phyloP scores from a whole-genome alignment of 2,329 filamentous ascomycete species.

The Rachicladosporium sp. region DNA sequence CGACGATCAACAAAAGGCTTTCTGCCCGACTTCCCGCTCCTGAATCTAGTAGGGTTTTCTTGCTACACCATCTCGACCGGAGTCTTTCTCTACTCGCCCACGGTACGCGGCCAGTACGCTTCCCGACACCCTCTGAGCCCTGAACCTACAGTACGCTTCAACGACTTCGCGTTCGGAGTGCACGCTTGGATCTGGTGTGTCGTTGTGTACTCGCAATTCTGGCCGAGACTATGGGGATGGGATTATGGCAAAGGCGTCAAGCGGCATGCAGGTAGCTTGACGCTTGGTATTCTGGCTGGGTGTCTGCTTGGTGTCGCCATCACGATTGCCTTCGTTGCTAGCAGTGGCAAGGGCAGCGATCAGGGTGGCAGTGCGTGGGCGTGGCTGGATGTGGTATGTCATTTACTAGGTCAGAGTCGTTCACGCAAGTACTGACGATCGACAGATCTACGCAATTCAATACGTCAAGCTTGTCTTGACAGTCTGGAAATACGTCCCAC shows the following conservation, averaged over 20 bases:
- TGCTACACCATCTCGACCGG: slow-evolving; percentile 53
- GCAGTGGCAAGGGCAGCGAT: slow-evolving; percentile 28
- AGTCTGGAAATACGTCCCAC: slow-evolving; percentile 84
- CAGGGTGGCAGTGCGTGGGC: slow-evolving; percentile 42
- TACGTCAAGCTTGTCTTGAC: slow-evolving; percentile 86
- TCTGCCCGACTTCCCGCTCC: slow-evolving; percentile 76
- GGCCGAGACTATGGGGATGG: slow-evolving; percentile 63
- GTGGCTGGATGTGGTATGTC: slow-evolving; percentile 51
- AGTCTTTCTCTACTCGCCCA: slow-evolving; percentile 65
- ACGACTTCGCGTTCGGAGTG: slow-evolving; percentile 77
- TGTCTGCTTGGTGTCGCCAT: slow-evolving; percentile 40
- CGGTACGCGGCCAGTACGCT: slow-evolving; percentile 73
- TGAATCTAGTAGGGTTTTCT: slow-evolving; percentile 60
- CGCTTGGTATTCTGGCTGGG: slow-evolving; percentile 3
- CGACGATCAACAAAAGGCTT: slow-evolving; percentile 70
- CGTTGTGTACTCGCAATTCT: slow-evolving; percentile 68
- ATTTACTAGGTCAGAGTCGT: no score
- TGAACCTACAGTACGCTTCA: slow-evolving; percentile 72
- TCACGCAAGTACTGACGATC: background rate
- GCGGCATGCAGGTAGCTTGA: slow-evolving; percentile 4
- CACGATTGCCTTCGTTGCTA: slow-evolving; percentile 34
- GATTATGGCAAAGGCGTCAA: slow-evolving; percentile 19
- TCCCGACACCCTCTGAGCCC: slow-evolving; percentile 59
- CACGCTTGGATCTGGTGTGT: slow-evolving; percentile 65
- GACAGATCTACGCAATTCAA: slow-evolving; percentile 53